Evolutionary conservation across 164 flowering plant species (phyloP), one percentile per base, ranked within the genome.

Genomic region (Tetracentron sinense): DNA sequence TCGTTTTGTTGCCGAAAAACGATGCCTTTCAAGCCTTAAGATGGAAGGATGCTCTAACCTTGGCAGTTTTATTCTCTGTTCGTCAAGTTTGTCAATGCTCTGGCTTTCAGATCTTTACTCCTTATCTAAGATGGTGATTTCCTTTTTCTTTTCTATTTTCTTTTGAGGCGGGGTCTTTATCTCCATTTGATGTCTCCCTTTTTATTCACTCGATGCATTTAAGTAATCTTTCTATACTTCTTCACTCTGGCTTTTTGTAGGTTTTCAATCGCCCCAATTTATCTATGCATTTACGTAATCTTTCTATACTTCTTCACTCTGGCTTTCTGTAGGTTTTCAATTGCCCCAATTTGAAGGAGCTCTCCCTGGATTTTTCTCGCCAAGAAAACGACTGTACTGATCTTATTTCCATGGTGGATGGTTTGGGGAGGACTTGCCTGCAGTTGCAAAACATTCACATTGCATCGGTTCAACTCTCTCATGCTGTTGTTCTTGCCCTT

Each of bases 21-120:
- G 85, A 27, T 82, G 79, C 42, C 87, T 95, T 19, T 70, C 87
- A 58, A 82, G 80, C 72, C 84, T 95, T 61, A 92, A 92, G 81
- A 84, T 95, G 82, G 97, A 92, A 77, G 95, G 97, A 21, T 92
- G 99, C 63, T 74, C 78, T 57, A 84, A 81, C 69, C 80, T 95
- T 51, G 96, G 98, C 20, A 76, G 80, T 33, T 69, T 90, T 66
- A 69, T 67, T 58, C 63, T 92, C 27, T 80, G 74, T 74, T 95
- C 99, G 30, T 75, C 85, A 28, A 85, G 89, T 75, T 80, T 95
- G 46, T 77, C 89, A 64, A 85, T 84, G 10, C 84, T 95, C 5
- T 95, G 97, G 96, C 92, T 95, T 53, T 92, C 99, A 28, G 87
- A 81, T 76, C 97, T 92, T 27, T 62, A 76, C 54, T 87, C 87